phyloP scores from a whole-genome alignment of 2,329 filamentous ascomycete genomes.

The Botrytis porri region DNA sequence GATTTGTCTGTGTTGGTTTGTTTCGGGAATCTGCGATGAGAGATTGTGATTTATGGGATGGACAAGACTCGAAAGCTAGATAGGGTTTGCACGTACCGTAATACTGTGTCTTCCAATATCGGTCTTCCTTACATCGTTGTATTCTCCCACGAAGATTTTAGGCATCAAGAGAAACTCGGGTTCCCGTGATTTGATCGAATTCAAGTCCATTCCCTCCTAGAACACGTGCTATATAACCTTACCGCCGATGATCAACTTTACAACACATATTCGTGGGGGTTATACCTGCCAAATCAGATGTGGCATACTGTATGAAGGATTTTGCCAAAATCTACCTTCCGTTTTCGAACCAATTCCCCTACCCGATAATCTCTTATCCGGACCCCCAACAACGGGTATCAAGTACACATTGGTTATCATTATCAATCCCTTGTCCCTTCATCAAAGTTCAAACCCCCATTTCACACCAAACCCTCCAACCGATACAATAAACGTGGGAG shows the following conservation, averaged over 20 bases:
- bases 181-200: neutral
- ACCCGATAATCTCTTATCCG: neutral
- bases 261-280: neutral
- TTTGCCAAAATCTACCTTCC: neutral
- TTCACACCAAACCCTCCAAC: neutral
- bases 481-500: slow-evolving; percentile 1
- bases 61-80: neutral
- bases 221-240: neutral
- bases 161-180: slow-evolving; percentile 1
- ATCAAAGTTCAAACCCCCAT: neutral
- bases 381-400: neutral
- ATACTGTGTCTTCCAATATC: neutral
- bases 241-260: neutral
- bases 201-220: neutral
- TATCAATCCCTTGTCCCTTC: neutral
- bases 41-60: neutral
- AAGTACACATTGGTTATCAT: neutral
- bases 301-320: neutral
- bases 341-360: neutral
- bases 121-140: no score
- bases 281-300: neutral
- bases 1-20: neutral
- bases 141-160: neutral
- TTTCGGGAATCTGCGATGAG: slow-evolving; percentile 11
- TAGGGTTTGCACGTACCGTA: neutral